These are phyloP conservation scores for Pholiota adiposa DNA, from an alignment of 1,284 basidiomycete genomes.

Conservation along the genomic window DNA sequence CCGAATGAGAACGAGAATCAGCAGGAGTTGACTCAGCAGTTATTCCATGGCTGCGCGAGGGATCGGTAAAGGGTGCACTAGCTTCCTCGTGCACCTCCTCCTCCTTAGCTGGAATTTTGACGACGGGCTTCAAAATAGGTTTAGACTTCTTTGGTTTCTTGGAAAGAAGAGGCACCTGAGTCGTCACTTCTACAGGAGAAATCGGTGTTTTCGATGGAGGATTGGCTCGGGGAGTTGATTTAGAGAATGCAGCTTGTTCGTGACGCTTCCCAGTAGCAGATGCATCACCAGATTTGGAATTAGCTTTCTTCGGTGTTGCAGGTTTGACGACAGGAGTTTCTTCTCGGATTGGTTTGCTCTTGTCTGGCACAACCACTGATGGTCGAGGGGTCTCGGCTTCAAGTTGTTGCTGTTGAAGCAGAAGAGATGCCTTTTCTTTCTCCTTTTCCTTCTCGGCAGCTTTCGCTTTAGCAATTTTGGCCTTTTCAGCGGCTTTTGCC, in stretches of 20 bases:
- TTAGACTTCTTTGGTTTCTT: conserved; percentile 83
- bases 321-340: conserved; percentile 3
- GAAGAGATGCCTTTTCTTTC: not conserved
- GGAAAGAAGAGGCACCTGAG: conserved; percentile 73
- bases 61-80: conserved; percentile 42
- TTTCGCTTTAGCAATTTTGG: conserved; percentile 30
- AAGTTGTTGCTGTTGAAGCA: not conserved
- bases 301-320: conserved; percentile 9
- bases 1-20: conserved; percentile 62
- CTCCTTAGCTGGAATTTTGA: conserved; percentile 58
- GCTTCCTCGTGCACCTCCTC: conserved; percentile 43
- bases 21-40: conserved; percentile 50
- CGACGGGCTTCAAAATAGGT: conserved; percentile 56
- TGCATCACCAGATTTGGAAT: conserved; percentile 22
- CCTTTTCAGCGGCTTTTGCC: conserved; percentile 38
- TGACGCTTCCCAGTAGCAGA: conserved; percentile 17
- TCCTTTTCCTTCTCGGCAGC: conserved; percentile 18
- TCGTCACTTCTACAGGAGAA: conserved; percentile 35
- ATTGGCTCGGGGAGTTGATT: conserved; percentile 5
- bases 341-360: conserved; percentile 5
- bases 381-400: not conserved
- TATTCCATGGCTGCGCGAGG: conserved; percentile 32
- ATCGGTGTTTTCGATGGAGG: conserved; percentile 12
- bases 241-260: conserved; percentile 10
- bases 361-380: not conserved